A percentile compares a stretch with the other conserved stretches of the same genome.
These are phyloP conservation scores for Xylaria intraflava DNA, from an alignment of 495 filamentous ascomycete species.

Conservation along the genomic window DNA sequence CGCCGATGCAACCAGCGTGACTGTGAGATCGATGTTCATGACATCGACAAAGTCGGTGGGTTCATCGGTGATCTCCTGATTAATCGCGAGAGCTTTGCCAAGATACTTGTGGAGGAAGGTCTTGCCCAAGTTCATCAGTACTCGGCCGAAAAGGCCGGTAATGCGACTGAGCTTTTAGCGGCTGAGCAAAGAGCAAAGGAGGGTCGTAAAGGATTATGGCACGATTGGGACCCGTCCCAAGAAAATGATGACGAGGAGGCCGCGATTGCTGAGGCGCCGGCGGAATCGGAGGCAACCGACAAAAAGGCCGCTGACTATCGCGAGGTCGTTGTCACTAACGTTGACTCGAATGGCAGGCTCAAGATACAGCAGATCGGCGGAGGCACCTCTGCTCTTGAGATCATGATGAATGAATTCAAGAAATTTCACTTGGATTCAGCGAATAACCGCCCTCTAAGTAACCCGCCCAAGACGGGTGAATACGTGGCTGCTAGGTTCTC, in stretches of 20 bases:
- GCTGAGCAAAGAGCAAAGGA: constrained; percentile 87
- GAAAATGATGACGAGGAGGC: constrained; percentile 50
- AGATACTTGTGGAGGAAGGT: constrained; percentile 88
- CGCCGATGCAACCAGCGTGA: constrained; percentile 87
- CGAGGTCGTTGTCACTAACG: constrained; percentile 82
- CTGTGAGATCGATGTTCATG: constrained; percentile 92
- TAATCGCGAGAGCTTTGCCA: constrained; percentile 94
- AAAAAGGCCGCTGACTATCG: constrained; percentile 77
- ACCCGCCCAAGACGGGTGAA: constrained; percentile 83
- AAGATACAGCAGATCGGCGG: constrained; percentile 85
- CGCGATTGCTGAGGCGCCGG: constrained; percentile 43
- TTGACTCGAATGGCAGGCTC: constrained; percentile 66
- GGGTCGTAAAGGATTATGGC: constrained; percentile 80
- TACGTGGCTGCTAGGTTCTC: constrained; percentile 84
- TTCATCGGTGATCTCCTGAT: constrained; percentile 95
- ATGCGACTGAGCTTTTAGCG: constrained; percentile 76
- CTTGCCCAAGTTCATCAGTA: constrained; percentile 86
- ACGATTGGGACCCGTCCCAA: constrained; percentile 84
- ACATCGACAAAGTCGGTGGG: constrained; percentile 90
- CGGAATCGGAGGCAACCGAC: constrained; percentile 39
- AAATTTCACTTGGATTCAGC: constrained; percentile 71
- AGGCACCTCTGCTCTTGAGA: constrained; percentile 71
- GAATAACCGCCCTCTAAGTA: constrained; percentile 63
- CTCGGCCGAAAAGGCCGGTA: constrained; percentile 91
- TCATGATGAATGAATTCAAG: constrained; percentile 82